Evolutionary conservation across 179 eudicot genomes (phyloP), one percentile per base, ranked within the genome.

Genomic region (Amaranthus tricolor): DNA sequence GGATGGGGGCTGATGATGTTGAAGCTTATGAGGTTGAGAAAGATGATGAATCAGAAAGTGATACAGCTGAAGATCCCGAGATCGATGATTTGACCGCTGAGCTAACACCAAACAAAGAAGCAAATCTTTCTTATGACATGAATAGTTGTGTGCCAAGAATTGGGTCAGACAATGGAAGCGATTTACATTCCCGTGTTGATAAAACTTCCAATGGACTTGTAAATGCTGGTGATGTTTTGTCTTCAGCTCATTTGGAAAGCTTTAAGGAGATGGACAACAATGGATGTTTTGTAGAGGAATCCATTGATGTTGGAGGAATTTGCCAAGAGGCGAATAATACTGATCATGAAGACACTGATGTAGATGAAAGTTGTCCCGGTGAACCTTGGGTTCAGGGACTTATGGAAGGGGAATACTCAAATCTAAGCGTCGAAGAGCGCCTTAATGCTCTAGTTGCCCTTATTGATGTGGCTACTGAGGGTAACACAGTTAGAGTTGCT

Each of bases 341-440:
- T 72, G 84, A 84, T 70, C 92, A 88, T 50, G 95, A 89, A 73
- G 88, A 87, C 68, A 83, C 80, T 50, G 83, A 86, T 64, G 79
- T 87, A 77, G 97, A 92, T 83, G 94, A 92, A 71, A 87, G 89
- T 52, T 75, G 69, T 54, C 80, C 79, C 14, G 90, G 94, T 72
- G 96, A 91, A 68, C 78, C 89, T 44, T 94, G 98, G 98, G 96
- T 92, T 73, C 94, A 88, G 72, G 97, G 97, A 60, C 98, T 94
- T 56, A 78, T 80, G 76, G 94, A 90, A 82, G 91, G 88, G 9
- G 98, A 94, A 74, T 94, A 94, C 79, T 85, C 87, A 15, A 84
- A 81, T 88, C 83, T 94, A 16, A 86, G 91, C 72, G 88, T 88
- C 60, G 93, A 88, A 76, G 98, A 94, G 85, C 98, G 98, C 70